phyloP scores from a whole-genome alignment of 176 grass and related monocot genomes.

The Puya raimondii region DNA sequence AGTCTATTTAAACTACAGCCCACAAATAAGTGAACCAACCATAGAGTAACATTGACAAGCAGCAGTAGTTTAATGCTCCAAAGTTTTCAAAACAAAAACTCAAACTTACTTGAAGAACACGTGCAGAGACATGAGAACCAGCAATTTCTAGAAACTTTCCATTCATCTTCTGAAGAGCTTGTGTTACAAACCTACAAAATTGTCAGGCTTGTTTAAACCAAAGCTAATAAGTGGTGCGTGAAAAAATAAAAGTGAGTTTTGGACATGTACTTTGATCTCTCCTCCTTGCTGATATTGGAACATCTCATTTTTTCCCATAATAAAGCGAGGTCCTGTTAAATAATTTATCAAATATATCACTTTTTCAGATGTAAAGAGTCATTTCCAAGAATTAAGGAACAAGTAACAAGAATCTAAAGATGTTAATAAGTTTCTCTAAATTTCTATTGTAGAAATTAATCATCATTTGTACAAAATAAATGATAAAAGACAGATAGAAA shows the following conservation, averaged over 20 bases:
- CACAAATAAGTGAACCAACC: neutral
- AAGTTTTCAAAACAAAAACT: neutral
- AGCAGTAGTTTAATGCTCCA: too few species aligned
- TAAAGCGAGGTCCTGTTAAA: constrained; percentile 57
- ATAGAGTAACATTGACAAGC: neutral
- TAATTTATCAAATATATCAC: neutral
- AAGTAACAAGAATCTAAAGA: neutral
- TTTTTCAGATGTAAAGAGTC: neutral
- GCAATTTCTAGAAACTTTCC: constrained; percentile 78
- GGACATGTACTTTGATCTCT: constrained; percentile 65
- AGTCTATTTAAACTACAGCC: too few species aligned
- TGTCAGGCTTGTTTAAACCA: constrained; percentile 4
- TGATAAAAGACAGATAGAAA: neutral
- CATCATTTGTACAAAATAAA: neutral
- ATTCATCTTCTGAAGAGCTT: constrained; percentile 67
- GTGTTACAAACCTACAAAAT: constrained; percentile 56
- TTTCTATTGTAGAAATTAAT: neutral
- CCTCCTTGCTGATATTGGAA: constrained; percentile 44
- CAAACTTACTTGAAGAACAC: constrained; percentile 80
- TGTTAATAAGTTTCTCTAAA: neutral
- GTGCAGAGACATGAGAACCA: constrained; percentile 68
- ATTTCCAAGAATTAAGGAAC: neutral
- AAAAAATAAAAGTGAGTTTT: neutral
- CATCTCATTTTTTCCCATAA: constrained; percentile 97
- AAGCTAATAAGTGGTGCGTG: neutral